A percentile compares a stretch with the other conserved stretches of the same genome.
Evolutionary conservation across 805 yeast genomes (phyloP).

Genomic region (Wickerhamomyces tratensis): DNA sequence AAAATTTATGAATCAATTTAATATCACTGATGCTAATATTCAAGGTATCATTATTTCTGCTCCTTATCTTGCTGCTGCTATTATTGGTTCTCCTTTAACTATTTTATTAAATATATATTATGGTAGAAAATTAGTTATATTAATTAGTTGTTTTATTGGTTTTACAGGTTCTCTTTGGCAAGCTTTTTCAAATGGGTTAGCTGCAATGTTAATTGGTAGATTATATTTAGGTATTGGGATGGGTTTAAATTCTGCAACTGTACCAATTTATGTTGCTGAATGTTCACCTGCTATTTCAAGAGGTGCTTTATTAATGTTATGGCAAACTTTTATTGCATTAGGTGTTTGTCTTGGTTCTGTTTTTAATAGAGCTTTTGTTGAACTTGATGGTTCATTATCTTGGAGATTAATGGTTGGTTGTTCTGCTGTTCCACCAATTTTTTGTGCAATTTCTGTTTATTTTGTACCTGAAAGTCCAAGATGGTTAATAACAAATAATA

Average conservation of each 20-base stretch:
- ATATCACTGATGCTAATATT: conserved; percentile 30
- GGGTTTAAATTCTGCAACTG: conserved; percentile 60
- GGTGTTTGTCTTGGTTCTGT: conserved; percentile 64
- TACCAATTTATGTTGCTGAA: conserved; percentile 60
- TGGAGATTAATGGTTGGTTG: conserved; percentile 67
- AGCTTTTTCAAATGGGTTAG: conserved; percentile 52
- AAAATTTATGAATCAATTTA: conserved; percentile 38
- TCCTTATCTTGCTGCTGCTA: conserved; percentile 53
- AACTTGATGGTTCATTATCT: conserved; percentile 33
- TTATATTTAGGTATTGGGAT: conserved; percentile 54
- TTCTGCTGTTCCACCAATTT: conserved; percentile 47
- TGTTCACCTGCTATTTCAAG: conserved; percentile 47
- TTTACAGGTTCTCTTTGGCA: conserved; percentile 55
- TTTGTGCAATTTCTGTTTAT: conserved; percentile 41
- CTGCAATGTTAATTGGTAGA: conserved; percentile 50
- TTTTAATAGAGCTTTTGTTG: conserved; percentile 46
- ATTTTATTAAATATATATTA: conserved; percentile 38
- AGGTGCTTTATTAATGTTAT: conserved; percentile 60
- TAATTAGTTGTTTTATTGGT: conserved; percentile 46
- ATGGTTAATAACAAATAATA: conserved; percentile 49
- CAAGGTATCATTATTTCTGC: conserved; percentile 56
- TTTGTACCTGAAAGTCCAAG: conserved; percentile 65
- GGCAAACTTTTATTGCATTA: conserved; percentile 71
- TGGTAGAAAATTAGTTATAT: conserved; percentile 55
- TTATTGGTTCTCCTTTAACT: conserved; percentile 46